Base-by-base conservation (phyloP, 192 early-diverging fungal species). In the Lunasporangiospora selenospora region DNA sequence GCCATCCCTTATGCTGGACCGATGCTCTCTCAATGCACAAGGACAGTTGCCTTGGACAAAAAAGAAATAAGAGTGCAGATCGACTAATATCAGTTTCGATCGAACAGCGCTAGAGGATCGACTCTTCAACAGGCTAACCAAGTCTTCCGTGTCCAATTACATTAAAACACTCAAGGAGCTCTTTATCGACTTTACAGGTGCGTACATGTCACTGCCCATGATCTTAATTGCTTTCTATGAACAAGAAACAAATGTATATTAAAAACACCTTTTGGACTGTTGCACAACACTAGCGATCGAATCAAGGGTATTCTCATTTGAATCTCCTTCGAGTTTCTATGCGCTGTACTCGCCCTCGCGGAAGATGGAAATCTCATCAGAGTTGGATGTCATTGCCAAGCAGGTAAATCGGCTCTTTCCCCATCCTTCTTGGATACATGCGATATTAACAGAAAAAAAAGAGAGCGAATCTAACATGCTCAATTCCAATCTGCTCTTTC, bases 131-230 rank as follows among this genome's bases (percentile, higher is more conserved):
- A 77, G 79, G 13, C 67, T 93, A 55, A 88, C 78, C 16, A 63
- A 65, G 16, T 81, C 87, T 0, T 62, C 80, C 16, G 84, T 87
- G 3, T 69, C 75, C 33, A 77, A 83, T 34, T 82, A 79, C 42
- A 85, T 93, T 27, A 88, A 82, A 54, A 81, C 77, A 4, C 64
- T 90, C 30, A 89, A 86, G 66, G 93, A 95, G 56, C 78, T 95
- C 56, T 88, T 86, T 62, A 83, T 94, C 37, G 93, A 95, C 58
- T 94, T 95, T 62, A 76, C 90, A 48, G 89, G 92, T 93, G 76
- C 18, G 66, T 23, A 67, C 27, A 37, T 3, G 31, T 33, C 19
- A 12, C 0, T 13, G 29, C 29, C 23, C 24, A 13, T 18, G 40
- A 26, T 24, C 19, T 16, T 1, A 18, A 41, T 42, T 18, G 2